Conservation (phyloP, 768 basidiomycete genomes). For the Suillus cothurnatus region DNA sequence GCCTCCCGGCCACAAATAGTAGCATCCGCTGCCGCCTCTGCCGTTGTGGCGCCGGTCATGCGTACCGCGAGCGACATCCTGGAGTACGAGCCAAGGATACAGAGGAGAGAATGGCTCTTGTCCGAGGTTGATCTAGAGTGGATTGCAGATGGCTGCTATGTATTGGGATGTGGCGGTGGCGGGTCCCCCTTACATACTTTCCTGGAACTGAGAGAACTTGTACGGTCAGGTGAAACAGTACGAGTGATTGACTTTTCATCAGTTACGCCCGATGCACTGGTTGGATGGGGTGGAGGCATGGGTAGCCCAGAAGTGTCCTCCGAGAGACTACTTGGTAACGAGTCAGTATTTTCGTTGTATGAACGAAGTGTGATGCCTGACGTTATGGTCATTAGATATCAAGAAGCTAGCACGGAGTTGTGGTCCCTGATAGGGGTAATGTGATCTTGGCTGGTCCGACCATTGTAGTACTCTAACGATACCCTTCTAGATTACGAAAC, state of each 20-base stretch:
- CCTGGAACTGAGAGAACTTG: conserved; percentile 51
- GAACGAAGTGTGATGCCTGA: not conserved
- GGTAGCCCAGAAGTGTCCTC: conserved; percentile 43
- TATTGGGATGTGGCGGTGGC: conserved; percentile 66
- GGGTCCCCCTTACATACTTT: conserved; percentile 57
- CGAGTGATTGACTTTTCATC: conserved; percentile 47
- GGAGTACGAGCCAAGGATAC: conserved; percentile 41
- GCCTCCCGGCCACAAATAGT: not conserved
- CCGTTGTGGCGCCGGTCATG: conserved; percentile 20
- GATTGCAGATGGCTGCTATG: conserved; percentile 63
- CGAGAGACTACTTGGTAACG: conserved; percentile 40
- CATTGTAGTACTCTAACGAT: conserved; percentile 6
- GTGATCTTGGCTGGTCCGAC: not conserved
- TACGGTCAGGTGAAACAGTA: conserved; percentile 49
- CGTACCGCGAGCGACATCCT: conserved; percentile 28
- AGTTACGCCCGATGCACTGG: conserved; percentile 43
- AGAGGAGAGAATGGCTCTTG: conserved; percentile 44
- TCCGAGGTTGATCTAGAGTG: conserved; percentile 55
- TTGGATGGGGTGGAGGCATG: conserved; percentile 45
- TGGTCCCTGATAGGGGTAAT: conserved; percentile 31
- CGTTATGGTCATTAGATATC: conserved; percentile 26
- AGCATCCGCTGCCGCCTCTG: conserved; percentile 11
- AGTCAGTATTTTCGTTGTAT: conserved; percentile 24
- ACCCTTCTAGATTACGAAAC: conserved; percentile 30
- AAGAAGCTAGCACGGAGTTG: conserved; percentile 33